Evolutionary conservation across 2,329 filamentous ascomycete genomes (phyloP).

Genomic region (Microascus cirrosus): DNA sequence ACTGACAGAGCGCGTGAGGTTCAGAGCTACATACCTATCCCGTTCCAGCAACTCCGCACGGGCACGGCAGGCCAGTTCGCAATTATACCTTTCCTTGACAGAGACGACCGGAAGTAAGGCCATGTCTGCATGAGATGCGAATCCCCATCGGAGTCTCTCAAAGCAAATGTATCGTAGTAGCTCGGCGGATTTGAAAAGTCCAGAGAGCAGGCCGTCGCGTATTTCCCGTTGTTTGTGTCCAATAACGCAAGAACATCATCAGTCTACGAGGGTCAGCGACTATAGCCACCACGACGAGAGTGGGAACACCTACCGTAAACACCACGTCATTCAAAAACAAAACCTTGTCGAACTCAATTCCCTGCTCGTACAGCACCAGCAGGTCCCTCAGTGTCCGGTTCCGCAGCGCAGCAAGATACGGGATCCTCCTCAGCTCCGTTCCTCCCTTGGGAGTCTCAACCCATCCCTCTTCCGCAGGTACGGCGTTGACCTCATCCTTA

Average conservation of each 20-base stretch:
- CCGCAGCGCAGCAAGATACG: conserved; percentile 52
- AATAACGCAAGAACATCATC: conserved; percentile 45
- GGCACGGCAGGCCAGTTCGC: conserved; percentile 32
- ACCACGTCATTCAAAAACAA: conserved; percentile 55
- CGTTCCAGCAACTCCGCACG: conserved; percentile 33
- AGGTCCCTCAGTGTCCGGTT: conserved; percentile 54
- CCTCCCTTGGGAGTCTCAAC: conserved; percentile 43
- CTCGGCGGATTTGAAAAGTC: conserved; percentile 43
- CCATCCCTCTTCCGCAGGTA: conserved; percentile 45
- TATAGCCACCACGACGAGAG: neutral
- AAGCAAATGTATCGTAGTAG: conserved; percentile 53
- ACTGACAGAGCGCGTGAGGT: neutral
- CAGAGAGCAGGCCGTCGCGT: conserved; percentile 50
- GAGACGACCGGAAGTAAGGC: conserved; percentile 43
- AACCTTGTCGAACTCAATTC: conserved; percentile 43
- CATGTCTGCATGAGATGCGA: conserved; percentile 41
- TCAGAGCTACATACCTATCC: conserved; percentile 21
- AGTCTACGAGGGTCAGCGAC: conserved; percentile 21
- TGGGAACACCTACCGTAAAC: conserved; percentile 34
- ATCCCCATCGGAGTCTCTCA: conserved; percentile 40
- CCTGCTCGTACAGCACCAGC: conserved; percentile 33
- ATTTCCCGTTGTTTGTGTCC: conserved; percentile 44
- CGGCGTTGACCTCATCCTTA: conserved; percentile 36
- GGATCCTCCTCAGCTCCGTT: conserved; percentile 53
- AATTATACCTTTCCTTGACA: conserved; percentile 42